Base-by-base conservation (phyloP, 2,329 filamentous ascomycete genomes). In the Cladosporium sp. region DNA sequence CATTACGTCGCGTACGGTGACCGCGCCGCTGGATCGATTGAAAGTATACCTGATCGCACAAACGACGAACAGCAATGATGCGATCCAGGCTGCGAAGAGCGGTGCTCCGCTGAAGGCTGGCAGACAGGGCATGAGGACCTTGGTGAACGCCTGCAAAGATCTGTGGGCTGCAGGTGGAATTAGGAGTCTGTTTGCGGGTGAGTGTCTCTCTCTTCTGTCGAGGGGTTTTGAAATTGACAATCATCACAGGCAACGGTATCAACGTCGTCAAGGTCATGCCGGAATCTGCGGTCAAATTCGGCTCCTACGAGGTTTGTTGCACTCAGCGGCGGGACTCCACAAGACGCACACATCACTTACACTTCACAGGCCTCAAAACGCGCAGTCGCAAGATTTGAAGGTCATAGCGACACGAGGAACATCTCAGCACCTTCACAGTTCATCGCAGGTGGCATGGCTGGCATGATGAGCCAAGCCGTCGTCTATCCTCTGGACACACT, bases 211-310 rank as follows among this genome's bases (percentile, higher is more conserved):
- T 18, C n/a, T 21, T 23, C 11, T n/a, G 40, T 11, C 18, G 52
- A 31, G 29, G 18, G 2, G 1, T 33, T 10, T 8, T 33, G 10
- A 11, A 23, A 35, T 23, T 59, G 44, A 59, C 26, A 63, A 4
- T 10, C 31, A 37, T 57, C 26, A 8, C 72, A 96, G 93, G 95
- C 44, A 99, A 99, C 74, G 95, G 95, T 3, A 83, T 99, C 71
- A 99, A 99, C 72, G 93, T 99, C 2, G 79, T 97, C 74, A 99
- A 99, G 79, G 95, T 99, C 67, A 97, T 98, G 92, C 95, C 95
- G 0, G 95, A 99, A 80, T 97, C 94, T 31, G 94, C 95, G 29
- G 97, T 99, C 76, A 96, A 97, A 79, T 99, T 99, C 77, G 95
- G 95, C 67, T 94, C 93, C 23, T 99, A 97, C 75, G 95, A 99